Percentiles rank a stretch among this genome's conserved stretches.
Evolutionary conservation across 1,284 basidiomycete genomes (phyloP).

Genomic region (Moesziomyces globuligerus): DNA sequence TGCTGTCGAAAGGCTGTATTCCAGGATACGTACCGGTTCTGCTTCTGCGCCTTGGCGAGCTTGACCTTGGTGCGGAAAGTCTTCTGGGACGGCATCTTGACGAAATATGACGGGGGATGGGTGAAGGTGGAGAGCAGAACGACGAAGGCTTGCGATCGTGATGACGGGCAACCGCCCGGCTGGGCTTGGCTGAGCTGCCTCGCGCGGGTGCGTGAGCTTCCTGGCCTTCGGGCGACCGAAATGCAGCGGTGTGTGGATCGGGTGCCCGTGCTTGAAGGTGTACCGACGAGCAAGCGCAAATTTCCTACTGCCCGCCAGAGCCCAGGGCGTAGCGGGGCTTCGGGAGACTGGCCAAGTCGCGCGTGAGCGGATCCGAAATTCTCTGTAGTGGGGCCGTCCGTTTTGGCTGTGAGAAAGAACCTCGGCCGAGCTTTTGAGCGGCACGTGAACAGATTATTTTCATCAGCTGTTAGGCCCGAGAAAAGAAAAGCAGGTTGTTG

Average conservation of each 20-base stretch:
- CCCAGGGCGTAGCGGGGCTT: neutral
- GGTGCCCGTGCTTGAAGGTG: neutral
- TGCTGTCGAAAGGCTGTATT: neutral
- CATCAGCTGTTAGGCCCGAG: neutral
- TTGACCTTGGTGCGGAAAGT: slow-evolving; percentile 94
- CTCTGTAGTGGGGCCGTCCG: no score
- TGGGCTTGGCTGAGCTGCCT: no score
- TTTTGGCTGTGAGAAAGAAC: neutral
- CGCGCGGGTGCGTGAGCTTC: neutral
- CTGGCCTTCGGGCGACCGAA: neutral
- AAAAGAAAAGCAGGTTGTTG: no score
- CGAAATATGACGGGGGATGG: slow-evolving; percentile 8
- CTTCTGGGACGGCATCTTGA: slow-evolving; percentile 88
- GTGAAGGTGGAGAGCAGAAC: slow-evolving; percentile 15
- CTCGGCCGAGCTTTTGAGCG: neutral
- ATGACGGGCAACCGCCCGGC: neutral
- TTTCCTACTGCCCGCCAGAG: neutral
- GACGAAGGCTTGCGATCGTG: neutral
- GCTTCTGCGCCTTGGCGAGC: slow-evolving; percentile 92
- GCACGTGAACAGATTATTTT: neutral
- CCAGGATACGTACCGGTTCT: slow-evolving; percentile 81
- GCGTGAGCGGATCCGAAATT: neutral
- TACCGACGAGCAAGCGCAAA: neutral
- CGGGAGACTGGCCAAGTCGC: no score
- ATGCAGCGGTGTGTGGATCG: neutral